phyloP scores from a whole-genome alignment of 345 rosid genomes.

The Eutrema heterophyllum region DNA sequence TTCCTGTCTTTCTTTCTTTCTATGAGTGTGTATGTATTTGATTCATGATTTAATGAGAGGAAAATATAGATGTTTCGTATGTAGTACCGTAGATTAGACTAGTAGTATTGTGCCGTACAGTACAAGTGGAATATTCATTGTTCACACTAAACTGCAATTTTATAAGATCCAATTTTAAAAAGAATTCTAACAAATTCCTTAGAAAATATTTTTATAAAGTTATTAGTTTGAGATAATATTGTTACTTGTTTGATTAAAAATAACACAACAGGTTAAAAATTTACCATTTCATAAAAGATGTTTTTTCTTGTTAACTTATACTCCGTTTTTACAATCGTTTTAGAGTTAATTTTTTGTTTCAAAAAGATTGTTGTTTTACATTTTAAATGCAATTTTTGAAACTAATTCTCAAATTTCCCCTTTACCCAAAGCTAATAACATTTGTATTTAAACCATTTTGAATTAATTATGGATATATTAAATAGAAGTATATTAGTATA shows the following conservation, averaged over 20 bases:
- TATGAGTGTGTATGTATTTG: background rate
- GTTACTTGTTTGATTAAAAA: background rate
- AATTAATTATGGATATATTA: too few species aligned
- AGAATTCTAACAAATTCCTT: background rate
- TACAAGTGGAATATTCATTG: conserved; percentile 14
- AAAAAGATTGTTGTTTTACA: too few species aligned
- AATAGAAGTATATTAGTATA: too few species aligned
- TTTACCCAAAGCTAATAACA: too few species aligned
- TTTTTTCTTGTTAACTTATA: background rate
- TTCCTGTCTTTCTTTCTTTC: background rate
- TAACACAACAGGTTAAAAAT: background rate
- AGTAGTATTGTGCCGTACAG: background rate
- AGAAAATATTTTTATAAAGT: background rate
- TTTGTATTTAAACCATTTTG: too few species aligned
- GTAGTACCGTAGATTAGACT: background rate
- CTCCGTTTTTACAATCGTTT: too few species aligned
- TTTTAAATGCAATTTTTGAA: too few species aligned
- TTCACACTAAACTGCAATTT: background rate
- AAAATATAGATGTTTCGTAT: background rate
- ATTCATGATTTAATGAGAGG: background rate
- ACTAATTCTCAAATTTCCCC: too few species aligned
- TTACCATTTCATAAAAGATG: background rate
- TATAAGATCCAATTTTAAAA: background rate
- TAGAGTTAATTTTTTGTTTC: too few species aligned
- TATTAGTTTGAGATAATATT: background rate